phyloP scores from a whole-genome alignment of 1,284 basidiomycete species.

The Tilletiopsis washingtonensis region DNA sequence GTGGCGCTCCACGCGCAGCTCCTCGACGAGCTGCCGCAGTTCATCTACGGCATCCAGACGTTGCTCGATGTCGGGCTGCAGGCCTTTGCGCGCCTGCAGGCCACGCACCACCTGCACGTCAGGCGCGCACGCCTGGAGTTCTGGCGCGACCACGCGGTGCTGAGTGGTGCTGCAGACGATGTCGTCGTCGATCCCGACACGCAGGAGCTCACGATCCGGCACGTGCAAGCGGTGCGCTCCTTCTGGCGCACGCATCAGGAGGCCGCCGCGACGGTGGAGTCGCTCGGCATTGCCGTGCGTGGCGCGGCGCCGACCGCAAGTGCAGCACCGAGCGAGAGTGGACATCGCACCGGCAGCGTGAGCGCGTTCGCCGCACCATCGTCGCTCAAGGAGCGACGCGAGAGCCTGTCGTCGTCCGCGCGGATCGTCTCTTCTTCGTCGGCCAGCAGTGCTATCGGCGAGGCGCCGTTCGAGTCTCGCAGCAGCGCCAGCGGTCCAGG shows the following conservation, averaged over 20 bases:
- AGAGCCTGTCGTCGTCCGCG: no score
- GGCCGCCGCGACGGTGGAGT: constrained; percentile 15
- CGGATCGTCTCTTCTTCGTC: no score
- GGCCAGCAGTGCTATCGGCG: no score
- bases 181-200: constrained; percentile 16
- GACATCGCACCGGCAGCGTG: background rate
- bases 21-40: constrained; percentile 48
- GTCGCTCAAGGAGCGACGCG: no score
- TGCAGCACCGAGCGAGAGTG: background rate
- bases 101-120: constrained; percentile 18
- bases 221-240: constrained; percentile 23
- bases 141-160: constrained; percentile 11
- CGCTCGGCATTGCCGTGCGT: constrained; percentile 14
- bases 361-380: no score
- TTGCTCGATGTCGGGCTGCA: constrained; percentile 45
- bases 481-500: no score
- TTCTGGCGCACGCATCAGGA: constrained; percentile 27
- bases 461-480: no score
- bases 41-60: constrained; percentile 45
- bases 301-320: constrained; percentile 9
- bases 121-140: constrained; percentile 15
- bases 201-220: constrained; percentile 16
- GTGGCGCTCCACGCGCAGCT: constrained; percentile 47
- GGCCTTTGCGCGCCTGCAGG: constrained; percentile 43
- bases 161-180: constrained; percentile 10